Base-by-base conservation (phyloP, 495 filamentous ascomycete species). In the Talaromyces nanjingensis region DNA sequence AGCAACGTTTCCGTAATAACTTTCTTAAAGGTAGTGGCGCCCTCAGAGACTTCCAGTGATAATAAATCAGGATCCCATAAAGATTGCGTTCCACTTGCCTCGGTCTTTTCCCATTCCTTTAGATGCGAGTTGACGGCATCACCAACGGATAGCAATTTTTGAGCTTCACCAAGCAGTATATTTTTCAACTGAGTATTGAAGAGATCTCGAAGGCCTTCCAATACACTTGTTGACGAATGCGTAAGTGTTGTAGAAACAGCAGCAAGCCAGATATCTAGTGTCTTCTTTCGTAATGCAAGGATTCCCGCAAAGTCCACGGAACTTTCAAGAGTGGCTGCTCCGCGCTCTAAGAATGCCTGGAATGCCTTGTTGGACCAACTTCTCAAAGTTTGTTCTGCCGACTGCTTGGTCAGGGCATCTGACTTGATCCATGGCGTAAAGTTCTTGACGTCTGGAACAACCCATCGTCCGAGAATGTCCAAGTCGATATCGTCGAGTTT, bases 361-460 rank as follows among this genome's bases (percentile, higher is more conserved):
- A 91, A 84, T 6, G 92, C 90, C 57, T 84, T 78, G 54, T 79
- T 82, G 0, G 91, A 89, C 96, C 94, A 98, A 47, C 77, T 74
- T 42, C 82, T 83, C 22, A 94, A 83, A 59, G 85, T 82, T 57
- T 87, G 83, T 29, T 83, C 79, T 0, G 87, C 87, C 63, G 91
- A 84, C 18, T 76, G 66, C 25, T 82, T 83, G 25, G 86, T 83
- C 29, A 96, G 72, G 65, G 96, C 91, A 63, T 93, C 92, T 66
- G 96, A 84, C 33, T 91, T 86, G 56, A 96, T 89, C 78, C 91
- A 97, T 0, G 94, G 96, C 0, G 87, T 96, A 73, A 96, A 98
- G 59, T 88, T 90, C 33, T 82, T 83, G 33, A 97, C 89, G 59
- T 96, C 91, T 12, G 91, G 86, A 6, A 90, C 83, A 42, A 96